A percentile compares a stretch with the other conserved stretches of the same genome.
Evolutionary conservation across 2,329 filamentous ascomycete species (phyloP).

Genomic region (Penicillium sp.): DNA sequence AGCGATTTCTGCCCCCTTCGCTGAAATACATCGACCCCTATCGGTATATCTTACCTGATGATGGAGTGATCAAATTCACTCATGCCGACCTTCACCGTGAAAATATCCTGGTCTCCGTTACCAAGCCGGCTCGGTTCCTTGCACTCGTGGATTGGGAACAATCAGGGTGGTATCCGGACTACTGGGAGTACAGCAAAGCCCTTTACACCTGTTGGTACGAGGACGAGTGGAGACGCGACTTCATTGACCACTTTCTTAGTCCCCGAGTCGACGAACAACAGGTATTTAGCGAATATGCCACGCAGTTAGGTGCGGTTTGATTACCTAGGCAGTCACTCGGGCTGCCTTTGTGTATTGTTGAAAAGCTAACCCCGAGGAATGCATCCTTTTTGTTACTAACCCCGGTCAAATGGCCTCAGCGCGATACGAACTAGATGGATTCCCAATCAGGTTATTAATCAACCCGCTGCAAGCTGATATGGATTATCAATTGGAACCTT

Average conservation of each 20-base stretch:
- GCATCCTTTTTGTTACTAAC: too few species aligned
- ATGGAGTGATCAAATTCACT: constrained; percentile 32
- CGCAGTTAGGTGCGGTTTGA: neutral
- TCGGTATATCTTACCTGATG: constrained; percentile 26
- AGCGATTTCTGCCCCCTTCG: constrained; percentile 6
- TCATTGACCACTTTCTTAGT: neutral
- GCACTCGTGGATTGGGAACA: constrained; percentile 35
- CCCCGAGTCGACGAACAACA: neutral
- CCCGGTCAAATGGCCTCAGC: too few species aligned
- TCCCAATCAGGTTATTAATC: too few species aligned
- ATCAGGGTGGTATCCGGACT: constrained; percentile 36
- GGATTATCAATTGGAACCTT: too few species aligned
- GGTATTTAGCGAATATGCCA: neutral
- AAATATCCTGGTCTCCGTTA: constrained; percentile 34
- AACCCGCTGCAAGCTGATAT: too few species aligned
- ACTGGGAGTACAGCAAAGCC: constrained; percentile 38
- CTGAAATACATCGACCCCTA: constrained; percentile 22
- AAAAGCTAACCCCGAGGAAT: too few species aligned
- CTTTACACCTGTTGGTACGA: constrained; percentile 24
- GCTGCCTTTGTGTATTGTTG: too few species aligned
- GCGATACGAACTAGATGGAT: too few species aligned
- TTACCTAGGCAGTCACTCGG: too few species aligned
- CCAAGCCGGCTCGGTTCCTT: constrained; percentile 20
- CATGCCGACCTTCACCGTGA: constrained; percentile 35
- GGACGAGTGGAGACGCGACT: neutral